Percentiles rank a stretch among this genome's conserved stretches.
Evolutionary conservation across 148 eudicot species (phyloP).

Genomic region (Suaeda aralocaspica): DNA sequence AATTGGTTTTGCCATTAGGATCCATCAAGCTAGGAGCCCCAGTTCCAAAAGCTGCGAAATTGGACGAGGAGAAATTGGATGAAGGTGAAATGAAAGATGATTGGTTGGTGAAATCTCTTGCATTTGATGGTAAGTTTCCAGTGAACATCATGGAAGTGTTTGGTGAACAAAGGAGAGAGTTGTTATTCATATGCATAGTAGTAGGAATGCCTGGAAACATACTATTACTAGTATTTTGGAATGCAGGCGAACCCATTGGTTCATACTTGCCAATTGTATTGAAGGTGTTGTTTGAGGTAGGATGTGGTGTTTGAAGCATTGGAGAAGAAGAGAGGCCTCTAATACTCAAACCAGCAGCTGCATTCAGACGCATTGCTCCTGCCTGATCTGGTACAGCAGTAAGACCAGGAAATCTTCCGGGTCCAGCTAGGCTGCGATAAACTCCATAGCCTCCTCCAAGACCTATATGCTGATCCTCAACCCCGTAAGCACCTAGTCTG

Average conservation of each 20-base stretch:
- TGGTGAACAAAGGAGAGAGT: constrained; percentile 3
- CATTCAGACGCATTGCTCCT: constrained; percentile 41
- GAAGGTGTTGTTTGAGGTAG: constrained; percentile 30
- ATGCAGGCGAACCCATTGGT: constrained; percentile 24
- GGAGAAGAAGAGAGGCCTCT: constrained; percentile 46
- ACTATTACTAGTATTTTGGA: constrained; percentile 23
- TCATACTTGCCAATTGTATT: constrained; percentile 31
- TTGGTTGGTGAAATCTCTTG: constrained; percentile 11
- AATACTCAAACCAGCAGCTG: constrained; percentile 44
- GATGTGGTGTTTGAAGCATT: constrained; percentile 42
- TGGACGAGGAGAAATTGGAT: constrained; percentile 11
- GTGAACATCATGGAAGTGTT: constrained; percentile 6
- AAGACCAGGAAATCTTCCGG: constrained; percentile 33
- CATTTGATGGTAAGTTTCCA: not conserved
- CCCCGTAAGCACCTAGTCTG: constrained; percentile 36
- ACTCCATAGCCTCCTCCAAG: constrained; percentile 50
- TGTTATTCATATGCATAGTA: constrained; percentile 12
- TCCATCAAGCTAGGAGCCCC: constrained; percentile 7
- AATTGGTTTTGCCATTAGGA: not conserved
- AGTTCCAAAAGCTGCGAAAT: not conserved
- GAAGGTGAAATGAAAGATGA: not conserved
- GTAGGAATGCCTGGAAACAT: constrained; percentile 34
- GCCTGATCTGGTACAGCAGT: constrained; percentile 34
- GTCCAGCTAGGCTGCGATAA: constrained; percentile 37
- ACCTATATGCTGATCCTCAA: constrained; percentile 45